phyloP scores from a whole-genome alignment of 441 rosid genomes.

The Adansonia madagascariensis region DNA sequence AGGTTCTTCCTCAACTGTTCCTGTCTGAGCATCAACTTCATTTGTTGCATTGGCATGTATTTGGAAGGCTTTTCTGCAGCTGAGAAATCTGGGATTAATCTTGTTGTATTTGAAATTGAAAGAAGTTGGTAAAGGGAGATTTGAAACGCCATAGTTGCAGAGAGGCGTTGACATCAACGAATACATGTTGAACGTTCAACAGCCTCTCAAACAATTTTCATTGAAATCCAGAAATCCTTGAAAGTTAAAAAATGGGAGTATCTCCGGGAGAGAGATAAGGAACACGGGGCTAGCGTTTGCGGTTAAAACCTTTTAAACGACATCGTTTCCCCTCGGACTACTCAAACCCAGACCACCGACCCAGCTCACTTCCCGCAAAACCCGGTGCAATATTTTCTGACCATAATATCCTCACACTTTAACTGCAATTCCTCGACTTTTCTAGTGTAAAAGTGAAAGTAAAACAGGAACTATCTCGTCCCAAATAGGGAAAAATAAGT shows the following conservation, averaged over 20 bases:
- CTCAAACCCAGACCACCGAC: neutral
- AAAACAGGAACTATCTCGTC: neutral
- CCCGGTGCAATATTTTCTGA: neutral
- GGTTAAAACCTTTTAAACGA: neutral
- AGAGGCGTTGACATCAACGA: constrained; percentile 49
- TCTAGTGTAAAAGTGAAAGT: no score
- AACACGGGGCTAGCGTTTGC: constrained; percentile 21
- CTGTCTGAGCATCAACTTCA: constrained; percentile 42
- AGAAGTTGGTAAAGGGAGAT: constrained; percentile 27
- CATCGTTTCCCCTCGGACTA: neutral
- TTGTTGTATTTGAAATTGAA: constrained; percentile 17
- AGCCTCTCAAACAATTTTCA: constrained; percentile 7
- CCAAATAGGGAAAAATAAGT: neutral
- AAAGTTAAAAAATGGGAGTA: neutral
- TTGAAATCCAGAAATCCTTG: constrained; percentile 1
- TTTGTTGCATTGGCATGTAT: constrained; percentile 47
- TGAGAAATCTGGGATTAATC: constrained; percentile 19
- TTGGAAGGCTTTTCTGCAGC: constrained; percentile 34
- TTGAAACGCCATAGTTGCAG: constrained; percentile 41
- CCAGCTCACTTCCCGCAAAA: neutral
- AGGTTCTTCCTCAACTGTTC: constrained; percentile 35
- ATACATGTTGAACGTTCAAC: constrained; percentile 44
- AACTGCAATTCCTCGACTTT: neutral
- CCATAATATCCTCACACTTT: neutral
- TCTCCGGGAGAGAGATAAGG: constrained; percentile 9